Conservation (phyloP, 805 yeast species). For the Hanseniaspora meyeri region DNA sequence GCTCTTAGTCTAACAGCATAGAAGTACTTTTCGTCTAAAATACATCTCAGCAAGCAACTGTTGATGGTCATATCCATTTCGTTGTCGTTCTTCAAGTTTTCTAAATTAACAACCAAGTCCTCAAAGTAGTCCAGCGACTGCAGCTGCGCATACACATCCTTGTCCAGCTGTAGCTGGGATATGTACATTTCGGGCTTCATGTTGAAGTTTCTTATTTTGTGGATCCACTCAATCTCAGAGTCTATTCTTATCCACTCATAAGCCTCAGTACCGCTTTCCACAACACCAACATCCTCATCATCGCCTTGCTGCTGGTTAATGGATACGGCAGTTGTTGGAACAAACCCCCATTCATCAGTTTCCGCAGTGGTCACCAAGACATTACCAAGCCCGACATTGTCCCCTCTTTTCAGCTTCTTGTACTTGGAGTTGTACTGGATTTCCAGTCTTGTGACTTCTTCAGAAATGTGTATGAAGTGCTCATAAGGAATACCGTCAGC, state of each 20-base stretch:
- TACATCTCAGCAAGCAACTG: constrained; percentile 62
- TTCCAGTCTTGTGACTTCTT: constrained; percentile 72
- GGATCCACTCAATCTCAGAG: constrained; percentile 95
- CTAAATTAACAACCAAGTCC: constrained; percentile 24
- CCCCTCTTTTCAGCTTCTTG: constrained; percentile 53
- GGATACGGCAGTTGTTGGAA: neutral
- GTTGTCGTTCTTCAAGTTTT: constrained; percentile 8
- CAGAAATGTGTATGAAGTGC: constrained; percentile 86
- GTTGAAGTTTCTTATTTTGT: constrained; percentile 52
- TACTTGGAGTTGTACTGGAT: constrained; percentile 92
- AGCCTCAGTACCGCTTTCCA: constrained; percentile 43
- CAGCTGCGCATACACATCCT: constrained; percentile 90
- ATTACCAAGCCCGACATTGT: constrained; percentile 25
- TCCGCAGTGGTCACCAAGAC: constrained; percentile 23
- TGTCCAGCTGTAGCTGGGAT: constrained; percentile 83
- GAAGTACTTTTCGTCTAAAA: constrained; percentile 72
- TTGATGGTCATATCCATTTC: constrained; percentile 53
- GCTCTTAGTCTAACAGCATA: constrained; percentile 86
- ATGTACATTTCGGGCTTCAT: constrained; percentile 94
- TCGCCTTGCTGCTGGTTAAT: constrained; percentile 10
- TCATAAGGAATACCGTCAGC: constrained; percentile 98
- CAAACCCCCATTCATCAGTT: constrained; percentile 17
- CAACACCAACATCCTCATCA: constrained; percentile 21
- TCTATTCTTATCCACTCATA: constrained; percentile 98
- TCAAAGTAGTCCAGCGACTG: constrained; percentile 72